A percentile compares a stretch with the other conserved stretches of the same genome.
phyloP scores from a whole-genome alignment of 176 grass and related monocot species.

The Oryza officinalis region DNA sequence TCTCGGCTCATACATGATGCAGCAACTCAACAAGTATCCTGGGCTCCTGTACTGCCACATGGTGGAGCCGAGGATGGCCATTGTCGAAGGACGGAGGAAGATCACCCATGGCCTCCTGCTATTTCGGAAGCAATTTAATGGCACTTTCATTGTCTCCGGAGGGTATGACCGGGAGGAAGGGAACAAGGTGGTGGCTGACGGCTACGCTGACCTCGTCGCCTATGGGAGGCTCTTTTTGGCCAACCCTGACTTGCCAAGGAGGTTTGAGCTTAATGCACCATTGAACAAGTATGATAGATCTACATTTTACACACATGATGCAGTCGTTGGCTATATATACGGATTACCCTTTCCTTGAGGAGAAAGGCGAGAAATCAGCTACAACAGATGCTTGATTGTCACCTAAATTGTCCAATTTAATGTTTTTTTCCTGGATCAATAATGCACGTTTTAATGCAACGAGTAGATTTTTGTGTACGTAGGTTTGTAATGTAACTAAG shows the following conservation, averaged over 20 bases:
- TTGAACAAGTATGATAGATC: conserved; percentile 37
- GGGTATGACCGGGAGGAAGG: conserved; percentile 37
- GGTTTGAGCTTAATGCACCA: background rate
- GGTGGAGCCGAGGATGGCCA: conserved; percentile 42
- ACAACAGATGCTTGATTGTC: background rate
- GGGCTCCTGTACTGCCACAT: conserved; percentile 35
- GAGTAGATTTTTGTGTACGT: too few relatives aligned
- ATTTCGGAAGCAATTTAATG: background rate
- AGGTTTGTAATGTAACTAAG: too few relatives aligned
- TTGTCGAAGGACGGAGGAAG: background rate
- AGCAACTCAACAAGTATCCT: background rate
- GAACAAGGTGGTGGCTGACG: conserved; percentile 5
- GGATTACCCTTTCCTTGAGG: conserved; percentile 32
- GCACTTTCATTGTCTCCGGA: conserved; percentile 29
- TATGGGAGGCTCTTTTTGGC: conserved; percentile 37
- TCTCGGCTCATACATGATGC: conserved; percentile 26
- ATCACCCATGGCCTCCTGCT: conserved; percentile 22
- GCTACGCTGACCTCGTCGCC: conserved; percentile 34
- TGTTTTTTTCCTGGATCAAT: background rate
- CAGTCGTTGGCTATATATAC: conserved; percentile 41
- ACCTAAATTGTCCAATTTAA: background rate
- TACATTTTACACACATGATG: conserved; percentile 30
- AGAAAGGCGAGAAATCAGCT: background rate
- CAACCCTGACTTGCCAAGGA: conserved; percentile 29
- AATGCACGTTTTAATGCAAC: background rate